Evolutionary conservation across 208 protist species (phyloP).

Genomic region (Phytomonas francai): DNA sequence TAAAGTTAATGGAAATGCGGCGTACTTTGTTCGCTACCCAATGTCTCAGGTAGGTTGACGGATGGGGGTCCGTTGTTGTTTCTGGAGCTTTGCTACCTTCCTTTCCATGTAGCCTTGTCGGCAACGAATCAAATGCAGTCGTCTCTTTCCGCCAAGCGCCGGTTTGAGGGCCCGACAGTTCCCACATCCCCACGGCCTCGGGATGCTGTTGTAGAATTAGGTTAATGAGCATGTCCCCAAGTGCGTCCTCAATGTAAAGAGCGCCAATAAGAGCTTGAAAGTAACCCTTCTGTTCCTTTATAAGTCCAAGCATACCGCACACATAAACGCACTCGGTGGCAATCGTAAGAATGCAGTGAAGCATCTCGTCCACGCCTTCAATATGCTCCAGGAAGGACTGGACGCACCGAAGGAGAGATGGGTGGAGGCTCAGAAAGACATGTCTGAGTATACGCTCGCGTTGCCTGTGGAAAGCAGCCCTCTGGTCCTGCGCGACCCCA

Average conservation of each 20-base stretch:
- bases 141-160: not conserved
- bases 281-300: slow-evolving; percentile 37
- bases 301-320: slow-evolving; percentile 24
- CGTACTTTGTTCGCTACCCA: not conserved
- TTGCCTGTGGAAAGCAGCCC: not conserved
- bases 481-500: not conserved
- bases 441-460: not conserved
- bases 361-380: slow-evolving; percentile 32
- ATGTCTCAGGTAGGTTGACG: not conserved
- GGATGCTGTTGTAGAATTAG: slow-evolving; percentile 6
- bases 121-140: not conserved
- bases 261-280: slow-evolving; percentile 26
- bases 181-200: not conserved
- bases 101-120: not conserved
- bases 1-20: not conserved
- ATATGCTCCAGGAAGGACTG: slow-evolving; percentile 19
- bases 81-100: not conserved
- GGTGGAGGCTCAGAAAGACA: slow-evolving; percentile 21
- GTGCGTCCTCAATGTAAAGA: slow-evolving; percentile 15
- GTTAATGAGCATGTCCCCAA: slow-evolving; percentile 16
- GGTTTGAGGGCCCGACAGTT: not conserved
- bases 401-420: slow-evolving; percentile 17
- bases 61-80: not conserved
- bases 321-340: slow-evolving; percentile 38
- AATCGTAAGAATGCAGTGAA: slow-evolving; percentile 37